Evolutionary conservation across 306 rosid species (phyloP).

Genomic region (Trifolium pratense): DNA sequence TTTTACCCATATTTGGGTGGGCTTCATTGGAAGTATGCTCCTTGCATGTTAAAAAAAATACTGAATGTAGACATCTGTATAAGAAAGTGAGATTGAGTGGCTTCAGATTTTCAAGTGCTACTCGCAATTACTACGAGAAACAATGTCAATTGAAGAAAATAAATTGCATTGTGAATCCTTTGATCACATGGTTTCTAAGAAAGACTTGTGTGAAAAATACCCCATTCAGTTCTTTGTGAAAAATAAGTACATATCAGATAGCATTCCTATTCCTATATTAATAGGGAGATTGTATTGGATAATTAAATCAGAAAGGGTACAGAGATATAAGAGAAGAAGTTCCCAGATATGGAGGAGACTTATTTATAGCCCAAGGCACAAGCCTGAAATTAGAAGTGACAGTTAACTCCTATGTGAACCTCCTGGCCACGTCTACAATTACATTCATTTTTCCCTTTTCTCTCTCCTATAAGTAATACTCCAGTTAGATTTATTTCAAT

Average conservation of each 20-base stretch:
- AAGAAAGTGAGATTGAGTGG: neutral
- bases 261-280: conserved; percentile 5
- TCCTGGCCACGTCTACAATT: neutral
- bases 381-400: neutral
- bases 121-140: neutral
- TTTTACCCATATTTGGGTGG: neutral
- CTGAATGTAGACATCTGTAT: conserved; percentile 6
- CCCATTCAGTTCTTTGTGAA: neutral
- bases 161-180: conserved; percentile 6
- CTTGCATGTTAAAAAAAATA: conserved; percentile 13
- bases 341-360: conserved; percentile 2
- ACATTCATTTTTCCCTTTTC: neutral
- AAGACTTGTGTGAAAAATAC: neutral
- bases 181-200: conserved; percentile 2
- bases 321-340: conserved; percentile 1
- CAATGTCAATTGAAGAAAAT: neutral
- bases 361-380: neutral
- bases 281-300: neutral
- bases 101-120: conserved; percentile 1
- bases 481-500: neutral
- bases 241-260: neutral
- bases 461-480: conserved; percentile 3
- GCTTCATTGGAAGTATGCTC: conserved; percentile 20
- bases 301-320: neutral
- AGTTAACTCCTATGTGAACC: neutral